phyloP scores from a whole-genome alignment of 805 yeast genomes.

The Alloascoidea hylecoeti region DNA sequence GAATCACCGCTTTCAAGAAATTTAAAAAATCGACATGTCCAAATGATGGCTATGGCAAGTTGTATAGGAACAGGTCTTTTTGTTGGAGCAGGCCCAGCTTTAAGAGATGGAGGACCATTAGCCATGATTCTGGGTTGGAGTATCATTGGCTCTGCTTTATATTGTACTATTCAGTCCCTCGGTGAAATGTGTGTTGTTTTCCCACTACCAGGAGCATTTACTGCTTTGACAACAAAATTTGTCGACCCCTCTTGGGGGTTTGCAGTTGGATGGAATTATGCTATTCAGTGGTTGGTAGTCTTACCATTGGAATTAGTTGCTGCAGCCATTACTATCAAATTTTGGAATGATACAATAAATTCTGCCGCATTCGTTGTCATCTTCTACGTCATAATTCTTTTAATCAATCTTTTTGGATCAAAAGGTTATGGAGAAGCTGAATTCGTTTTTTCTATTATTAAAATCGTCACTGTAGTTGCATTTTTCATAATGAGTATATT shows the following conservation, averaged over 20 bases:
- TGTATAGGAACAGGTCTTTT: slow-evolving; percentile 72
- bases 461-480: slow-evolving; percentile 53
- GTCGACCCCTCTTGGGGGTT: slow-evolving; percentile 59
- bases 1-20: slow-evolving; percentile 20
- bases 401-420: slow-evolving; percentile 30
- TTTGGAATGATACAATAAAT: slow-evolving; percentile 30
- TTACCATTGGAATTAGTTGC: slow-evolving; percentile 57
- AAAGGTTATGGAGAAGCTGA: slow-evolving; percentile 27
- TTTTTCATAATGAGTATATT: slow-evolving; percentile 47
- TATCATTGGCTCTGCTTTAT: slow-evolving; percentile 58
- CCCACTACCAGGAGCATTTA: slow-evolving; percentile 52
- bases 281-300: slow-evolving; percentile 36
- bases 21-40: slow-evolving; percentile 42
- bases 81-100: slow-evolving; percentile 63
- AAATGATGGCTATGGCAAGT: slow-evolving; percentile 73
- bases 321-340: slow-evolving; percentile 36
- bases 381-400: slow-evolving; percentile 26
- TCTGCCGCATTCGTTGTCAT: slow-evolving; percentile 39
- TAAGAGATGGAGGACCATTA: slow-evolving; percentile 53
- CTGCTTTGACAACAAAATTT: slow-evolving; percentile 49
- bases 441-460: slow-evolving; percentile 48
- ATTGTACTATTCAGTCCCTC: slow-evolving; percentile 49
- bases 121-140: slow-evolving; percentile 45
- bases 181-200: slow-evolving; percentile 60
- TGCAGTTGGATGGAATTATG: slow-evolving; percentile 53